A percentile compares a stretch with the other conserved stretches of the same genome.
phyloP scores from a whole-genome alignment of 2,329 filamentous ascomycete genomes.

The Ophiocordyceps australis region DNA sequence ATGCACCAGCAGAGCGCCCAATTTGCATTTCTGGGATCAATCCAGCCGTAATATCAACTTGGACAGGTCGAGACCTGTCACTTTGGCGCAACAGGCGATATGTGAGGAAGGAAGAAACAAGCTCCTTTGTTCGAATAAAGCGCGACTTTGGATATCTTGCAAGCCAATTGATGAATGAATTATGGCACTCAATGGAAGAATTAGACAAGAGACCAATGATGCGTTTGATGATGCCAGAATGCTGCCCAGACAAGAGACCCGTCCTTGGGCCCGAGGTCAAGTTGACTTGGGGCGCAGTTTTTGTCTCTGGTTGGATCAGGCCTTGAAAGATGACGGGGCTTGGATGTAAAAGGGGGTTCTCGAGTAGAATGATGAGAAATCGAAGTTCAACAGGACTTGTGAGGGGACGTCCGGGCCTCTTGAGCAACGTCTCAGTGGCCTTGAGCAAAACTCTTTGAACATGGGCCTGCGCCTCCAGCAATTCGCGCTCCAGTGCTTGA shows the following conservation, averaged over 20 bases:
- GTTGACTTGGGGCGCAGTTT: conserved; percentile 2
- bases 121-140: conserved; percentile 57
- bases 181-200: conserved; percentile 56
- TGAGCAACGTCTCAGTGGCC: conserved; percentile 60
- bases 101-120: conserved; percentile 62
- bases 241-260: conserved; percentile 39
- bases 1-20: conserved; percentile 41
- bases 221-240: conserved; percentile 73
- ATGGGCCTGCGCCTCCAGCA: conserved; percentile 45
- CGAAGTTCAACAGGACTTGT: conserved; percentile 51
- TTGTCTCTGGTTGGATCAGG: conserved; percentile 13
- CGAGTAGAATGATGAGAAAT: conserved; percentile 61
- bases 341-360: conserved; percentile 59
- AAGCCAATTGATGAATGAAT: conserved; percentile 63
- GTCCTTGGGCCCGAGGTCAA: too few species aligned
- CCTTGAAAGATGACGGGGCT: conserved; percentile 20
- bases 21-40: conserved; percentile 57
- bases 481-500: conserved; percentile 24
- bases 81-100: conserved; percentile 59
- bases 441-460: conserved; percentile 55
- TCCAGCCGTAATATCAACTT: conserved; percentile 42
- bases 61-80: conserved; percentile 42
- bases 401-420: conserved; percentile 56
- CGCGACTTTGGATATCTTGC: conserved; percentile 47
- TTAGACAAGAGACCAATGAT: conserved; percentile 68